A percentile compares a stretch with the other conserved stretches of the same genome.
These are phyloP conservation scores for Yarrowia divulgata DNA, from an alignment of 805 yeast species.

Conservation along the genomic window DNA sequence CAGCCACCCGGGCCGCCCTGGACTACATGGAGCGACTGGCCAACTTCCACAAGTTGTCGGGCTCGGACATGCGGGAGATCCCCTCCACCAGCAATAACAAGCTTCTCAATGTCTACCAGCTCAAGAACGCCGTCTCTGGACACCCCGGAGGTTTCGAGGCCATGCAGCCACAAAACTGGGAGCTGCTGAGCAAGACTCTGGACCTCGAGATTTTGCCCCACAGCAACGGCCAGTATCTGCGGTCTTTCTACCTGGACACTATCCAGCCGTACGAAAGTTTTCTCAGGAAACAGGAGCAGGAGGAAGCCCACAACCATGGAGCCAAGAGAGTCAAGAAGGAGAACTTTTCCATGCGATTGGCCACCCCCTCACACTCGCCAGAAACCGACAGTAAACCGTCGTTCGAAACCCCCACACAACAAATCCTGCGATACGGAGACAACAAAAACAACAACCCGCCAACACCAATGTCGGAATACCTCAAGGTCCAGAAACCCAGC, in stretches of 20 bases:
- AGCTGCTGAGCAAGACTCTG: conserved; percentile 18
- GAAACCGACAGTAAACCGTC: conserved; percentile 13
- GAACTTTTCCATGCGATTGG: conserved; percentile 29
- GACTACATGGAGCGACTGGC: conserved; percentile 50
- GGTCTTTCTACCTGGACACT: conserved; percentile 30
- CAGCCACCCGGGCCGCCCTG: conserved; percentile 48
- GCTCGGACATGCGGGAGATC: conserved; percentile 42
- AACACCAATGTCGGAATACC: conserved; percentile 28
- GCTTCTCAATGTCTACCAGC: conserved; percentile 47
- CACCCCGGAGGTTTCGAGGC: conserved; percentile 42
- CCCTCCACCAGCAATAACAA: conserved; percentile 46
- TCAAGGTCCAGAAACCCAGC: conserved; percentile 33
- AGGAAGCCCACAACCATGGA: neutral
- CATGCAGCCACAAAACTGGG: conserved; percentile 28
- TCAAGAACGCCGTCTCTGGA: conserved; percentile 47
- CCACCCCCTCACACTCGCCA: conserved; percentile 28
- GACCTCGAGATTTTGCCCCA: conserved; percentile 32
- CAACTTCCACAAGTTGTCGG: conserved; percentile 49
- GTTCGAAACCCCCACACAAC: conserved; percentile 22
- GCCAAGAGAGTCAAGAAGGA: conserved; percentile 18
- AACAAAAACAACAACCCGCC: conserved; percentile 15
- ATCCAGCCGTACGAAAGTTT: conserved; percentile 48
- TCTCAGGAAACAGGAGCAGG: conserved; percentile 38
- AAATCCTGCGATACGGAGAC: conserved; percentile 13
- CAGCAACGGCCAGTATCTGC: conserved; percentile 23